Base-by-base conservation (phyloP, 139 green algal species). In the Chlorella sorokiniana region DNA sequence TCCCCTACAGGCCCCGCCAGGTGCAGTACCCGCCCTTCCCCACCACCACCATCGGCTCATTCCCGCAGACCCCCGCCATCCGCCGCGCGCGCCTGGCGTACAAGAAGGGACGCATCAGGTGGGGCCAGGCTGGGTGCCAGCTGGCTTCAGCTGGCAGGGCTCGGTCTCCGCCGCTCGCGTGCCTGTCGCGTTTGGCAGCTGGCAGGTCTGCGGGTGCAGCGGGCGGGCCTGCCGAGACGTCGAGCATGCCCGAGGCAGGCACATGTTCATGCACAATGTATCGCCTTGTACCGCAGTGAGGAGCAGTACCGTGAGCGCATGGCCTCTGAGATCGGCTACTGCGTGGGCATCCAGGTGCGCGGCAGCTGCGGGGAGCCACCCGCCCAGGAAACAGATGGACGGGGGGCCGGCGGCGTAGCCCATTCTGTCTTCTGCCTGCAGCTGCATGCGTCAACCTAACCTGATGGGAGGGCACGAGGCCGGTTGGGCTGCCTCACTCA, bases 11-110 rank as follows among this genome's bases (percentile, higher is more conserved):
- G 38, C 40, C 64, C 33, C 82, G 85, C 86, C 93, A 96, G 89
- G 83, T 91, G 74, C 33, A 84, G 76, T 87, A 78, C 42, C 91
- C 75, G 0, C 64, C 86, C 31, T 96, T 97, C 87, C 94, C 94
- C 70, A 98, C 94, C 76, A 95, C 94, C 71, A 95, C 91, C 83
- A 95, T 98, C 74, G 95, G 95, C 71, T 95, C 90, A 67, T 98
- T 98, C 90, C 94, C 95, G 25, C 95, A 98, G 89, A 98, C 95
- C 3, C 45, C 86, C 41, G 92, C 91, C 77, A 89, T 94, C 52
- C 89, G 92, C 74, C 61, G 76, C 51, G 85, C 67, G 22, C 86
- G 91, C 41, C 76, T 91, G 41, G 82, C 91, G 40, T 90, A 91
- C 81, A 94, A 93, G 85, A 86, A 75, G 65, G 92, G 90, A 14